phyloP scores from a whole-genome alignment of 2,329 filamentous ascomycete genomes.

The Peltaster fructicola region DNA sequence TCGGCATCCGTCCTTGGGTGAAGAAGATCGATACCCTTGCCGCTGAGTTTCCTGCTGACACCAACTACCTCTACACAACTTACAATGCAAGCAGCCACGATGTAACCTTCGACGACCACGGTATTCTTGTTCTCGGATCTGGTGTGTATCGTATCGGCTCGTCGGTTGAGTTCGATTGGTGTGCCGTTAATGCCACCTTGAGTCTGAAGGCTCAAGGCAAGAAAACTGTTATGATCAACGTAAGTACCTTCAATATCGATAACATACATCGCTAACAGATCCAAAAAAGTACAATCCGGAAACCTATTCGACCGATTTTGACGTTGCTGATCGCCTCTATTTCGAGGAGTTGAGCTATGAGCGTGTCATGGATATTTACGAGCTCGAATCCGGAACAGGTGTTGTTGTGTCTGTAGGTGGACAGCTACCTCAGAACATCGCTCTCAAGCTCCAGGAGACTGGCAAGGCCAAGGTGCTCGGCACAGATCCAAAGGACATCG shows the following conservation, averaged over 20 bases:
- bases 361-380: constrained; percentile 97
- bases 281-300: constrained; percentile 49
- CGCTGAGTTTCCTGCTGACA: constrained; percentile 86
- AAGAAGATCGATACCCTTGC: constrained; percentile 98
- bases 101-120: constrained; percentile 83
- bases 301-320: constrained; percentile 69
- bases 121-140: constrained; percentile 73
- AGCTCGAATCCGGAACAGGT: constrained; percentile 67
- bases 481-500: constrained; percentile 84
- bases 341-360: constrained; percentile 96
- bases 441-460: constrained; percentile 77
- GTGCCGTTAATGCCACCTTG: constrained; percentile 75
- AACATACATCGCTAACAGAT: too few relatives aligned
- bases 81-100: constrained; percentile 94
- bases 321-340: constrained; percentile 79
- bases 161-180: constrained; percentile 98
- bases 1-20: constrained; percentile 85
- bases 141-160: constrained; percentile 96
- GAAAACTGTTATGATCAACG: constrained; percentile 96
- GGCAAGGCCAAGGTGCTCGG: constrained; percentile 83
- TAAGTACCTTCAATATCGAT: constrained; percentile 4
- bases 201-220: constrained; percentile 73
- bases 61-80: constrained; percentile 93
- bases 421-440: constrained; percentile 94
- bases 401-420: constrained; percentile 93